Base-by-base conservation (phyloP, 345 rosid genomes). In the Sisymbrium altissimum region DNA sequence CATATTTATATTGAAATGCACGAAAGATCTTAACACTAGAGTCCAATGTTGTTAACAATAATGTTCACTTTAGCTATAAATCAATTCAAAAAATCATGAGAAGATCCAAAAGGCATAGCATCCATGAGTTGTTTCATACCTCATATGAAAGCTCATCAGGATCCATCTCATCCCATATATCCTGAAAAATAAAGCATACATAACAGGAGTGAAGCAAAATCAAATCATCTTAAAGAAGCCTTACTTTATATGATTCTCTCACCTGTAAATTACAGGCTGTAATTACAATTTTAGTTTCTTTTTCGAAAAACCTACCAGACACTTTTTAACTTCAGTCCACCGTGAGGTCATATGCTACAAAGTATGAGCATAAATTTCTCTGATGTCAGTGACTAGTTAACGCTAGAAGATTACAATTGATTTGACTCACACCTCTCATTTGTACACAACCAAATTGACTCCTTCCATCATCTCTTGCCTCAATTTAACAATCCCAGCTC, bases 161-260 rank as follows among this genome's bases (percentile, higher is more conserved):
- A 84, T 92, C 99, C 80, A 88, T 88, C 43, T 87, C 98, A 76
- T 92, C 96, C 98, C 98, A 96, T 9, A 80, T 72, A 78, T 88
- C 92, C 98, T 96, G 78, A 79, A 74, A 73, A 68, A 49, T 21
- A 49, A 50, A 18, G 53, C 19, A 59, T 17, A 29, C 19, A 40
- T 35, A 58, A 30, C 9, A 18, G 71, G 6, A 66, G 18, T 65
- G 23, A 66, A 64, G 59, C 65, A 33, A 59, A 25, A 10, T 61
- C 70, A 25, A 43, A 41, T 35, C 69, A 64, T 64, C 60, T 60
- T 40, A 68, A 53, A 54, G 17, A 30, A 48, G 46, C 71, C 56
- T 78, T 36, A 29, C 8, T 39, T 35, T 18, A 33, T 9, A 48
- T 36, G 45, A 45, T 64, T 46, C 3, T 38, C 12, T 10, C 52